Evolutionary conservation across 257 asterid species (phyloP).

Genomic region (Ajuga chamaepitys): DNA sequence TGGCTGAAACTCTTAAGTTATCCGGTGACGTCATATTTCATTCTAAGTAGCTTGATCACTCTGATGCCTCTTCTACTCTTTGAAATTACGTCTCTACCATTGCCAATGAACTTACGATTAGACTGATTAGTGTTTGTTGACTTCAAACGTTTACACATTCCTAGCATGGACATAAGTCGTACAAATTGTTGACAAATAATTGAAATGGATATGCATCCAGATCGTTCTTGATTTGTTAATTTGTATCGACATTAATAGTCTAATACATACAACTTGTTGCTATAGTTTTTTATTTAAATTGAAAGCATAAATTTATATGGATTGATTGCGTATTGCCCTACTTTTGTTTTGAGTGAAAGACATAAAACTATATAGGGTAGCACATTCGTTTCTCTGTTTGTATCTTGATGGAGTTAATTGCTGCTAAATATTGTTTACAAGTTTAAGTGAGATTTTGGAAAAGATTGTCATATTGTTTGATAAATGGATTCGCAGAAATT

Average conservation of each 20-base stretch:
- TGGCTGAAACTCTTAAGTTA: conserved; percentile 40
- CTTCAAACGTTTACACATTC: conserved; percentile 12
- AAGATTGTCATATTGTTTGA: no score
- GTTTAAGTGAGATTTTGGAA: no score
- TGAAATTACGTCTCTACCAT: conserved; percentile 30
- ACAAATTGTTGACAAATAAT: not conserved
- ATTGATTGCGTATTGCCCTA: not conserved
- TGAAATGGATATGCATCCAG: not conserved
- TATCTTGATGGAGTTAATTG: no score
- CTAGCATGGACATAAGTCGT: no score
- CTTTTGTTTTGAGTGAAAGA: not conserved
- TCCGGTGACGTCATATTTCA: conserved; percentile 23
- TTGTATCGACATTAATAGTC: no score
- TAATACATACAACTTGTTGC: no score
- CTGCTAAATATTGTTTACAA: no score
- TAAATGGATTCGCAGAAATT: no score
- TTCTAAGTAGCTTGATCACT: conserved; percentile 25
- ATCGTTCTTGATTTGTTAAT: no score
- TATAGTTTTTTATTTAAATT: not conserved
- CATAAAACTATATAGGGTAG: not conserved
- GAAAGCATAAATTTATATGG: no score
- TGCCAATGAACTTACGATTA: conserved; percentile 45
- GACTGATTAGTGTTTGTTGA: conserved; percentile 23
- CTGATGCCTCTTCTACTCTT: conserved; percentile 31
- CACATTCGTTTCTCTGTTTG: no score